Percentiles rank a stretch among this genome's conserved stretches.
Conservation (phyloP, 2,329 filamentous ascomycete genomes). For the Botrytis aclada region DNA sequence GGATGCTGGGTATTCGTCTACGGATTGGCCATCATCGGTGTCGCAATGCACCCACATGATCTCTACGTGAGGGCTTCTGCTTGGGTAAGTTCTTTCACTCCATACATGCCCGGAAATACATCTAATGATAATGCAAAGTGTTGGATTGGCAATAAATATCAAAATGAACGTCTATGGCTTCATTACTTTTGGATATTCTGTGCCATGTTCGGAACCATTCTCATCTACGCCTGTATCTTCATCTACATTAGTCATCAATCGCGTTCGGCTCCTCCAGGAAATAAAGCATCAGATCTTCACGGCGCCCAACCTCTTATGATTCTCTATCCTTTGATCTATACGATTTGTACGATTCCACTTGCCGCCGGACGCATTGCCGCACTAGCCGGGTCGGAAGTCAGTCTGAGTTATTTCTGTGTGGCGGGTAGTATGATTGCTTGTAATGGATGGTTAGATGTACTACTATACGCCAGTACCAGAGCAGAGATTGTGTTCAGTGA, state of each 20-base stretch:
- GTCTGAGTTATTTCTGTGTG: slow-evolving; percentile 55
- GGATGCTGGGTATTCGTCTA: slow-evolving; percentile 59
- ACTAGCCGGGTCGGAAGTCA: slow-evolving; percentile 53
- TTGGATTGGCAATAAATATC: slow-evolving; percentile 58
- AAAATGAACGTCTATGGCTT: slow-evolving; percentile 53
- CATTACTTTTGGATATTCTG: slow-evolving; percentile 66
- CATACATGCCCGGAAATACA: background rate
- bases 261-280: background rate
- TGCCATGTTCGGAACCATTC: slow-evolving; percentile 47
- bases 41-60: slow-evolving; percentile 39
- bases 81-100: slow-evolving; percentile 47
- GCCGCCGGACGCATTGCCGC: slow-evolving; percentile 61
- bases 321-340: slow-evolving; percentile 66
- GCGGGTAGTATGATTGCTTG: slow-evolving; percentile 57
- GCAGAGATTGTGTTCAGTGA: slow-evolving; percentile 52
- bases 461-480: slow-evolving; percentile 52
- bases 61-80: slow-evolving; percentile 63
- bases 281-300: slow-evolving; percentile 15
- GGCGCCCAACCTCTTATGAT: slow-evolving; percentile 51
- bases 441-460: slow-evolving; percentile 54
- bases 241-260: slow-evolving; percentile 27
- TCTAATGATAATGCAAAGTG: slow-evolving; percentile 44
- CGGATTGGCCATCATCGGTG: slow-evolving; percentile 52
- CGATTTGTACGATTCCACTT: slow-evolving; percentile 65
- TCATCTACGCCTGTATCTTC: slow-evolving; percentile 45